Conservation (phyloP, 768 basidiomycete genomes). For the Leucosporidium creatinivorum region DNA sequence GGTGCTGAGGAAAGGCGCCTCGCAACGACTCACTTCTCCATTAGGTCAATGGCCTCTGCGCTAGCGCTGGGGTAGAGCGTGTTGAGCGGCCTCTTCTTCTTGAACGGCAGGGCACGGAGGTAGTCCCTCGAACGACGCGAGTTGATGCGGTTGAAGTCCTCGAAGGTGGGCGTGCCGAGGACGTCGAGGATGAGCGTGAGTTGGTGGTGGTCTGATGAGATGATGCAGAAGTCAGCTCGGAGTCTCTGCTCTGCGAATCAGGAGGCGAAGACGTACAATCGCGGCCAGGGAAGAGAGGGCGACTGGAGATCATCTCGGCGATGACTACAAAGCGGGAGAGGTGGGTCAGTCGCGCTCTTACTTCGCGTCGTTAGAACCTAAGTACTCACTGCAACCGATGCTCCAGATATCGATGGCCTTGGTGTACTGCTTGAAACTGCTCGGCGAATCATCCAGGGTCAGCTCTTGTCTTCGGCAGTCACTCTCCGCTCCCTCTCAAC, state of each 20-base stretch:
- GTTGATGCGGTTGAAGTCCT: constrained; percentile 90
- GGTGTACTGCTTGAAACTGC: constrained; percentile 46
- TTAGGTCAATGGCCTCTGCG: constrained; percentile 42
- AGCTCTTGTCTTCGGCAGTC: background rate
- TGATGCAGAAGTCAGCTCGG: too few relatives aligned
- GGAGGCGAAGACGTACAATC: constrained; percentile 49
- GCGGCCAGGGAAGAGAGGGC: constrained; percentile 88
- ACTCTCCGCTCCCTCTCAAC: constrained; percentile 4
- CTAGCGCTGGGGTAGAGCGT: constrained; percentile 68
- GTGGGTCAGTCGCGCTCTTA: too few relatives aligned
- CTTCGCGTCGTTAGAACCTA: too few relatives aligned
- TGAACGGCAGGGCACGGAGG: constrained; percentile 77
- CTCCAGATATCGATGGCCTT: constrained; percentile 74
- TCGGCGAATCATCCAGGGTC: constrained; percentile 13
- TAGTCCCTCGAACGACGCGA: constrained; percentile 69
- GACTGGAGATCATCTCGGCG: constrained; percentile 87
- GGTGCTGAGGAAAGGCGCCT: constrained; percentile 50
- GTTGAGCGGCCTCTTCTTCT: constrained; percentile 65
- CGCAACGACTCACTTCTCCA: background rate
- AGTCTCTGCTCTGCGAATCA: background rate
- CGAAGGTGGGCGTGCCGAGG: constrained; percentile 65
- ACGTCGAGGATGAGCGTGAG: constrained; percentile 86
- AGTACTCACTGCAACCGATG: constrained; percentile 56
- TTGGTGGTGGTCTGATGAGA: constrained; percentile 67
- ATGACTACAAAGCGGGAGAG: constrained; percentile 43